Base-by-base conservation (phyloP, 2,329 filamentous ascomycete species). In the Scopulariopsis brevicaulis region DNA sequence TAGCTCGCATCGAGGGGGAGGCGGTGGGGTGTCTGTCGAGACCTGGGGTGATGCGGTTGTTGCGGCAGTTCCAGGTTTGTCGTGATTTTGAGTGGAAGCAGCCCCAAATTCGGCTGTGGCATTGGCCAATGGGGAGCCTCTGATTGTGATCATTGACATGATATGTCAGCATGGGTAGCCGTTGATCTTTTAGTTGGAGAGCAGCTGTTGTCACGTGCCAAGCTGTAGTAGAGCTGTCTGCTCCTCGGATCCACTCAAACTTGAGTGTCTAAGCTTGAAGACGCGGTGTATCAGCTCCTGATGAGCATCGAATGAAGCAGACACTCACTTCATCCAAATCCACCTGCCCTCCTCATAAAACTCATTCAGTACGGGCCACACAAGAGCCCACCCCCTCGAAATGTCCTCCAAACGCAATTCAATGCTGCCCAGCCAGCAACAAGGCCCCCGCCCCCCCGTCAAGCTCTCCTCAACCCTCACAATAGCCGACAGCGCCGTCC, bases 401-500 rank as follows among this genome's bases (percentile, higher is more conserved):
- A 76, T 75, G 73, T 74, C 75, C 43, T 71, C 70, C 64, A 83
- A 83, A 65, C 77, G 81, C 57, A 77, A 79, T 62, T 85, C 83
- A 0, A 75, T 81, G 64, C 69, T 82, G 59, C 79, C 82, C 14
- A 71, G 79, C 24, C 70, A 76, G 61, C 70, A 75, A 43, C 74
- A 78, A 56, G 78, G 78, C 14, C 81, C 82, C 1, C 83, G 81
- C 64, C 79, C 83, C 0, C 84, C 84, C 1, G 79, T 84, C 55
- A 78, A 80, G 65, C 80, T 87, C 68, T 81, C 82, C 20, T 80
- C 80, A 0, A 77, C 77, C 20, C 72, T 85, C 59, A 77, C 77
- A 34, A 84, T 87, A 59, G 80, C 83, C 66, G 83, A 86, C 62
- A 79, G 79, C 59, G 82, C 84, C 12, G 73, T 81, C 20, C 73